Conservation (phyloP, 805 yeast genomes). For the Kluyveromyces wickerhamii region DNA sequence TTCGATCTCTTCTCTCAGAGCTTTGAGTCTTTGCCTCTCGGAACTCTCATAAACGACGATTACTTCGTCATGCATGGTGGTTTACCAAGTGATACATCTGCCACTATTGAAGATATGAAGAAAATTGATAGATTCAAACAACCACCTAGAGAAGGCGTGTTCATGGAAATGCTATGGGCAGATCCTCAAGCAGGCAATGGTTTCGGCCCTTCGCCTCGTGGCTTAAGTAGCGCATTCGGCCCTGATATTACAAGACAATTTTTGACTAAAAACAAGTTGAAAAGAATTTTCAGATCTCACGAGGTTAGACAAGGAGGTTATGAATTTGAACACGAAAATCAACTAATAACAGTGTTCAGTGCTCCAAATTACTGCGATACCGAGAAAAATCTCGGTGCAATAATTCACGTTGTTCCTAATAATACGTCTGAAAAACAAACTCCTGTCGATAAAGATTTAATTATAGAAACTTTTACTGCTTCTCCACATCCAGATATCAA, state of each 20-base stretch:
- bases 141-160: constrained; percentile 86
- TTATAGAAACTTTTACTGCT: constrained; percentile 60
- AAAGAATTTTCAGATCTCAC: constrained; percentile 85
- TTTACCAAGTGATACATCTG: constrained; percentile 67
- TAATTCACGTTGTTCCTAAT: constrained; percentile 55
- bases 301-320: constrained; percentile 93
- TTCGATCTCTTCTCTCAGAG: constrained; percentile 81
- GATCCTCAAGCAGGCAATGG: constrained; percentile 83
- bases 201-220: constrained; percentile 83
- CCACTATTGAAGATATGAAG: constrained; percentile 67
- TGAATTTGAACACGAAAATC: constrained; percentile 78
- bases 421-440: constrained; percentile 30
- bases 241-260: constrained; percentile 85
- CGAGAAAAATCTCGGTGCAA: constrained; percentile 87
- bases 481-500: constrained; percentile 85
- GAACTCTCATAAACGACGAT: constrained; percentile 67
- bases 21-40: constrained; percentile 79
- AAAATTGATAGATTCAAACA: constrained; percentile 66
- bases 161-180: constrained; percentile 96
- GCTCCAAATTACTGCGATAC: constrained; percentile 97
- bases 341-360: constrained; percentile 86
- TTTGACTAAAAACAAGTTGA: constrained; percentile 60
- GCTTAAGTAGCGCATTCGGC: constrained; percentile 94
- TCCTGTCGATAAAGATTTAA: constrained; percentile 36
- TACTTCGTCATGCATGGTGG: constrained; percentile 96